phyloP scores from a whole-genome alignment of 768 basidiomycete genomes.

The Boletus reticulatus region DNA sequence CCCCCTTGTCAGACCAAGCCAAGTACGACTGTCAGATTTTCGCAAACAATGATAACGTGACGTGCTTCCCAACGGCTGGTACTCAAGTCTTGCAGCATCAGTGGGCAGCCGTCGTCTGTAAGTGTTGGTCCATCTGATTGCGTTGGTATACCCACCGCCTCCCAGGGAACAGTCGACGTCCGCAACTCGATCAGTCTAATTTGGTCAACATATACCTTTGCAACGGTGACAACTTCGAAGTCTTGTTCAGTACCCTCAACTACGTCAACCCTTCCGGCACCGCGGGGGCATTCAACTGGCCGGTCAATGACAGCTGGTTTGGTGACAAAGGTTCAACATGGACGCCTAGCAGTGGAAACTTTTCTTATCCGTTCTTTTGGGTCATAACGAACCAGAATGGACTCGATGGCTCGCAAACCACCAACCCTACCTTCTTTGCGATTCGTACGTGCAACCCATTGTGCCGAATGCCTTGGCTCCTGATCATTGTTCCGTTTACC shows the following conservation, averaged over 20 bases:
- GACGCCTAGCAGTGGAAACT: slow-evolving; percentile 42
- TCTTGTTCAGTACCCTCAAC: slow-evolving; percentile 44
- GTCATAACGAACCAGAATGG: slow-evolving; percentile 61
- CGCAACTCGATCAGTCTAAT: slow-evolving; percentile 60
- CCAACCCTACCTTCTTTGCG: slow-evolving; percentile 74
- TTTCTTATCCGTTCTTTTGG: slow-evolving; percentile 74
- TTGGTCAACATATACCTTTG: slow-evolving; percentile 75
- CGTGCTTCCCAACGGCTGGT: slow-evolving; percentile 67
- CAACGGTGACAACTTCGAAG: slow-evolving; percentile 61
- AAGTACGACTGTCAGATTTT: slow-evolving; percentile 46
- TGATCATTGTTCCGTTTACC: slow-evolving; percentile 5
- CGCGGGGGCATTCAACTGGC: slow-evolving; percentile 51
- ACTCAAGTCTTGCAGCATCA: slow-evolving; percentile 67
- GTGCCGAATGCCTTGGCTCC: neutral
- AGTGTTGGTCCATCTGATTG: slow-evolving; percentile 34
- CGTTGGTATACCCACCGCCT: slow-evolving; percentile 13
- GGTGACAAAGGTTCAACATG: slow-evolving; percentile 50
- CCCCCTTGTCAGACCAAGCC: slow-evolving; percentile 35
- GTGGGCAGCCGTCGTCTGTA: slow-evolving; percentile 79
- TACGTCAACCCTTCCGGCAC: slow-evolving; percentile 52
- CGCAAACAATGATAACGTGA: slow-evolving; percentile 69
- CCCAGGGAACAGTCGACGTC: slow-evolving; percentile 73
- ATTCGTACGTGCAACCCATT: slow-evolving; percentile 59
- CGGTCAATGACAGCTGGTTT: slow-evolving; percentile 77
- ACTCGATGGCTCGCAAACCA: slow-evolving; percentile 56